A percentile compares a stretch with the other conserved stretches of the same genome.
These are phyloP conservation scores for Coffea eugenioides DNA, from an alignment of 257 asterid genomes.

Conservation along the genomic window DNA sequence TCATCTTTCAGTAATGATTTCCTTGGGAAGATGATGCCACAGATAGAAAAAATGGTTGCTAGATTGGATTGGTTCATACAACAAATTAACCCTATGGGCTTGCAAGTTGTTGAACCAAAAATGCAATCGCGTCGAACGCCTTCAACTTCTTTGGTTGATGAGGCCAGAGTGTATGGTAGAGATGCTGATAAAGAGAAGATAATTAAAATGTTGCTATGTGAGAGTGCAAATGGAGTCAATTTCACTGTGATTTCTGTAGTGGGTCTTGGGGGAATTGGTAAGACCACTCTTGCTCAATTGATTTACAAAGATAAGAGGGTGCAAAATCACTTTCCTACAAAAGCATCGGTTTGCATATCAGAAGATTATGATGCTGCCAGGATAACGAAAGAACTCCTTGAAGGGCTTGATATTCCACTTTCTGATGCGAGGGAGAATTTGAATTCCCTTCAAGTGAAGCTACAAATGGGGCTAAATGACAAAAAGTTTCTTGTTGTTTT, in stretches of 20 bases:
- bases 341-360: conserved; percentile 57
- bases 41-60: conserved; percentile 8
- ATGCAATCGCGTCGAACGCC: background rate
- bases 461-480: conserved; percentile 37
- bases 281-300: conserved; percentile 40
- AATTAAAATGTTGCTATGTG: background rate
- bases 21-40: background rate
- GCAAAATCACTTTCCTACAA: conserved; percentile 29
- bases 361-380: conserved; percentile 41
- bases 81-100: background rate
- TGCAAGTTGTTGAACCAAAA: background rate
- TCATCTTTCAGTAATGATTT: background rate
- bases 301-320: conserved; percentile 42
- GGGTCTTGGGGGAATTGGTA: conserved; percentile 22
- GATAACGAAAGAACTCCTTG: conserved; percentile 34
- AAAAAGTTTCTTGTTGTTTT: conserved; percentile 51
- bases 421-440: conserved; percentile 28
- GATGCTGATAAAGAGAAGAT: conserved; percentile 13
- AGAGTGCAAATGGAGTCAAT: background rate
- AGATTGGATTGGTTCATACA: conserved; percentile 7
- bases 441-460: conserved; percentile 44
- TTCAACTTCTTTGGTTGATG: conserved; percentile 24
- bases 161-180: conserved; percentile 2
- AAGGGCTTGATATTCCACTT: conserved; percentile 28
- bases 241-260: conserved; percentile 12